Evolutionary conservation across 2,329 filamentous ascomycete genomes (phyloP), one percentile per base, ranked within the genome.

Genomic region (Ophiocordyceps unilateralis): DNA sequence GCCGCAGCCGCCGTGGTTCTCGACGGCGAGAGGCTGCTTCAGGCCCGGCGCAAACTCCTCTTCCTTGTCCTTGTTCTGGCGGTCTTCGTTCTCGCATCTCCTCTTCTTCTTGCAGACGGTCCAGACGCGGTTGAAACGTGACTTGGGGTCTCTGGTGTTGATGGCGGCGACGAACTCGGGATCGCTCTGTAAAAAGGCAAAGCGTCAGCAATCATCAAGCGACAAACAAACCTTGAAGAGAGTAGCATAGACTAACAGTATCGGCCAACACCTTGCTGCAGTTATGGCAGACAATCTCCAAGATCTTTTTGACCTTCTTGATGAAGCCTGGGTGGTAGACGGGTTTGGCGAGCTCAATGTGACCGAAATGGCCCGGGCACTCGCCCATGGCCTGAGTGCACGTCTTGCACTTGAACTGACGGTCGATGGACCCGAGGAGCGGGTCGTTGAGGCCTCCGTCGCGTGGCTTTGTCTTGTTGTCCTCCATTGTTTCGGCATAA

Each of bases 401-500:
- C 41, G 93, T 96, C 58, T 83, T 88, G 69, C 91, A 99, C 64
- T 87, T 86, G 69, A 86, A 93, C 59, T 87, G 83, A 50, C 91
- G 81, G 62, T 98, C 93, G 60, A 98, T 94, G 41, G 91, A 94
- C 45, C 91, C 91, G 42, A 99, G 80, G 53, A 88, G 83, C 50
- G 91, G 88, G 60, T 99, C 91, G 61, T 96, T 96, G 52, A 96
- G 72, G 57, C 91, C 91, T 58, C 83, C 81, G 48, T 91, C 83
- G 53, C 91, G 86, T 50, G 91, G 91, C 60, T 85, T 85, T 52
- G 84, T 81, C 57, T 88, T 83, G 62, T 82, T 82, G 64, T 98
- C 91, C 59, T 98, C 91, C 91, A 98, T 95, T 23, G 91, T 96
- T 70, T 98, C 91, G n/a, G 91, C 88, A 60, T 95, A 96, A 62